Evolutionary conservation across 116 monocot species (phyloP).

Genomic region (Papilionanthe hybrid): DNA sequence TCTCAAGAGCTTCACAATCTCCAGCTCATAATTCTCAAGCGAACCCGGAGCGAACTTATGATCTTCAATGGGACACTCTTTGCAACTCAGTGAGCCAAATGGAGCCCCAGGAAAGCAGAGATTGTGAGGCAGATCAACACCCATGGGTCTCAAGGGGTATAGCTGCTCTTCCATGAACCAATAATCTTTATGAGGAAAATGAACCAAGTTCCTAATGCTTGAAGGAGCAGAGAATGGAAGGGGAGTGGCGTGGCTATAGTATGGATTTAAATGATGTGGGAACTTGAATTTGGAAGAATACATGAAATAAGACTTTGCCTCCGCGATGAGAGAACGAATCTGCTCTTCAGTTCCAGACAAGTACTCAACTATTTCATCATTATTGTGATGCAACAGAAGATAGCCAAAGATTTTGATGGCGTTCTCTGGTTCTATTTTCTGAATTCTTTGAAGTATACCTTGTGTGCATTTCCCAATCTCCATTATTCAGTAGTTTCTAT

Average conservation of each 20-base stretch:
- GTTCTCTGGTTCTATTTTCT: constrained; percentile 40
- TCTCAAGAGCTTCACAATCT: constrained; percentile 29
- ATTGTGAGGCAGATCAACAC: constrained; percentile 11
- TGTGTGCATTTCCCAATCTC: constrained; percentile 32
- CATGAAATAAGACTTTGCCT: constrained; percentile 30
- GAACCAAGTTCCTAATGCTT: constrained; percentile 12
- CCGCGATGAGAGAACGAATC: constrained; percentile 26
- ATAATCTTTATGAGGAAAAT: constrained; percentile 3
- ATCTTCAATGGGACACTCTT: constrained; percentile 17
- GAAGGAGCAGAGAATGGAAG: constrained; percentile 19
- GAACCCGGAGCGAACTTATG: constrained; percentile 12
- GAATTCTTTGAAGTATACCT: constrained; percentile 28
- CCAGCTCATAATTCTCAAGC: constrained; percentile 41
- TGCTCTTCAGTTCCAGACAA: constrained; percentile 26
- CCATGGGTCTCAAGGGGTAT: constrained; percentile 4
- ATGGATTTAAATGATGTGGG: constrained; percentile 8
- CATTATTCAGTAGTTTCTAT: constrained; percentile 14
- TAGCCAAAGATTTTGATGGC: constrained; percentile 45
- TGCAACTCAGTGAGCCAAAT: constrained; percentile 18
- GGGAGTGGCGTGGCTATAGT: background rate
- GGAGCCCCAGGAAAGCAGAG: background rate
- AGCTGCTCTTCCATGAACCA: background rate
- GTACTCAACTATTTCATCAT: constrained; percentile 35
- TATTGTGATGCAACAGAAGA: constrained; percentile 29
- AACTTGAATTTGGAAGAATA: background rate